Conservation (phyloP, 31 red algal genomes). For the Porphyra umbilicalis region DNA sequence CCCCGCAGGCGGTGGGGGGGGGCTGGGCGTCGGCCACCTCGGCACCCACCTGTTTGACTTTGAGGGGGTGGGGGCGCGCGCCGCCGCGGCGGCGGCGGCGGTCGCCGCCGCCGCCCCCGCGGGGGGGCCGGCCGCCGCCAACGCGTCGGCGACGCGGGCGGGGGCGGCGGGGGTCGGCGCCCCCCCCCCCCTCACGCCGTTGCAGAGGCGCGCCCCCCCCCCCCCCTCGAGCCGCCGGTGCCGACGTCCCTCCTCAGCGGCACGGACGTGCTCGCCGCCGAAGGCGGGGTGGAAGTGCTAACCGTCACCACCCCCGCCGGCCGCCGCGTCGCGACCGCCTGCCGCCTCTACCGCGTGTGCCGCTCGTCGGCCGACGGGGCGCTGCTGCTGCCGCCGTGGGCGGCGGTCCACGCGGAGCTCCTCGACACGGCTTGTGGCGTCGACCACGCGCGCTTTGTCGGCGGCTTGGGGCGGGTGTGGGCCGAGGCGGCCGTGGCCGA, state of each 20-base stretch:
- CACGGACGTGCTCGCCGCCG: background rate
- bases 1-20: no score
- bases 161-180: background rate
- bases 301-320: background rate
- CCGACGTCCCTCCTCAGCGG: background rate
- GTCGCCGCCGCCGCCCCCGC: background rate
- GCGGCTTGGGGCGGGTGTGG: background rate
- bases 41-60: conserved; percentile 1
- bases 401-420: background rate
- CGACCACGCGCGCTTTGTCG: background rate
- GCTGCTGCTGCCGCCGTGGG: background rate
- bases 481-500: background rate
- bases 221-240: background rate
- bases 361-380: background rate
- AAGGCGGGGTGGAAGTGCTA: background rate
- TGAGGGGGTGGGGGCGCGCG: background rate
- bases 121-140: background rate
- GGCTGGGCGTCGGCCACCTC: background rate
- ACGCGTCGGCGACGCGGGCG: background rate
- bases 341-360: background rate
- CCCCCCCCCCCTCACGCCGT: background rate
- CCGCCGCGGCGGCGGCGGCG: background rate
- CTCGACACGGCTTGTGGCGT: background rate
- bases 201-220: background rate
- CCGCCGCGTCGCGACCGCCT: background rate